Evolutionary conservation across 352 stramenopile species (phyloP), one percentile per base, ranked within the genome.

Genomic region (Phytophthora aleatoria): DNA sequence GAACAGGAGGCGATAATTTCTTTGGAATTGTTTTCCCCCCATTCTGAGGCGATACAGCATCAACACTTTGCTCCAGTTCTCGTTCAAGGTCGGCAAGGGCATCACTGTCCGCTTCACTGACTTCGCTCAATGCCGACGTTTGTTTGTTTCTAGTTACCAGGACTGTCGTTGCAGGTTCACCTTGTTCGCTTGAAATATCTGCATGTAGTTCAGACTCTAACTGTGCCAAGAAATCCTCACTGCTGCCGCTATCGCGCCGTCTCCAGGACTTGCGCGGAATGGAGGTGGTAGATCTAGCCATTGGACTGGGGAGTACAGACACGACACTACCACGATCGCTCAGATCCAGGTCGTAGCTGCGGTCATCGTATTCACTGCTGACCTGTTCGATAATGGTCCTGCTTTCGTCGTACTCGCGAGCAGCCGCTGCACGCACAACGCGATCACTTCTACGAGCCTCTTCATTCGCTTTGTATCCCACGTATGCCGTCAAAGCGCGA

Each of bases 11-110:
- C 15, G 13, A 24, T 8, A 20, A 13, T 13, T 67, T 35, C 26
- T 39, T 20, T 47, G 33, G 26, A 9, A 1, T 12, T 61, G n/a
- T 16, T n/a, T 27, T 41, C 27, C 59, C 16, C 33, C 2, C n/a
- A 48, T 28, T 50, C 48, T 12, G 30, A 59, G 50, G 41, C 45
- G 39, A 35, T 30, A 30, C 20, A 33, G 47, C 35, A n/a, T 53
- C 47, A 35, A 68, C 39, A 55, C 39, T 70, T 38, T 69, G 64
- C 42, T 68, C 59, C 8, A 88, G 58, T 53, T 87, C 77, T 15
- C 55, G 62, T 59, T 91, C 79, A 5, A 89, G 71, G 38, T 83
- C 69, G 16, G 71, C 72, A 9, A 90, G 69, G 1, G 49, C 56
- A 7, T 69, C 71, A 41, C 70, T 83, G 20, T 75, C 74, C 27